Base-by-base conservation (phyloP, 176 grass and related monocot genomes). In the Typha latifolia region DNA sequence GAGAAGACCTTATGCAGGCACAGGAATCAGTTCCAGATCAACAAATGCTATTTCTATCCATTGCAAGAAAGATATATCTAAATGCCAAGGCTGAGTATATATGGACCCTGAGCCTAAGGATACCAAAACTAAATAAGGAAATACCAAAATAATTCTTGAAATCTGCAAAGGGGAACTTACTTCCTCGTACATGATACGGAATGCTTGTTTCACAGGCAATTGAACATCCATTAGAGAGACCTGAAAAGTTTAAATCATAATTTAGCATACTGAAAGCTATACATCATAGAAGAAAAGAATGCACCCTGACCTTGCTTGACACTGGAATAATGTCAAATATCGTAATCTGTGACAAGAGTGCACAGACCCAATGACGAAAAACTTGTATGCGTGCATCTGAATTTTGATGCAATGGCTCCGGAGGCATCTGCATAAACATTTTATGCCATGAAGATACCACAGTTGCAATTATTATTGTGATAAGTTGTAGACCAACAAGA, bases 151-250 rank as follows among this genome's bases (percentile, higher is more conserved):
- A 75, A 68, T 62, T 67, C 62, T 31, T 69, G 23, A 12, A 69
- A 68, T 62, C 47, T 43, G 51, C 29, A 65, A 27, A 5, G 52
- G 37, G 20, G 67, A 10, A 69, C 71, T 55, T 89, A 89, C 82
- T 82, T 84, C 82, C 4, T 82, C 78, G 78, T 81, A 72, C 86
- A 89, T 89, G 56, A 89, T 89, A 71, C 69, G 63, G 77, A 89
- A 84, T 81, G 82, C 82, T 82, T 89, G 74, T 31, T 89, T 89
- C 65, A 84, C 71, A 66, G 86, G 86, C 64, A 89, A 72, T 51
- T 37, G 70, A 69, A 72, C 23, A 32, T 84, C 86, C 86, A 89
- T 84, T 80, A 85, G 47, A 72, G 74, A 51, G 77, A 89, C 49
- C 86, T 89, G 82, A 59, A 79, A 84, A 48, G 47, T 63, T 34